These are phyloP conservation scores for Tylopilus sp. DNA, from an alignment of 768 basidiomycete species.

Conservation along the genomic window DNA sequence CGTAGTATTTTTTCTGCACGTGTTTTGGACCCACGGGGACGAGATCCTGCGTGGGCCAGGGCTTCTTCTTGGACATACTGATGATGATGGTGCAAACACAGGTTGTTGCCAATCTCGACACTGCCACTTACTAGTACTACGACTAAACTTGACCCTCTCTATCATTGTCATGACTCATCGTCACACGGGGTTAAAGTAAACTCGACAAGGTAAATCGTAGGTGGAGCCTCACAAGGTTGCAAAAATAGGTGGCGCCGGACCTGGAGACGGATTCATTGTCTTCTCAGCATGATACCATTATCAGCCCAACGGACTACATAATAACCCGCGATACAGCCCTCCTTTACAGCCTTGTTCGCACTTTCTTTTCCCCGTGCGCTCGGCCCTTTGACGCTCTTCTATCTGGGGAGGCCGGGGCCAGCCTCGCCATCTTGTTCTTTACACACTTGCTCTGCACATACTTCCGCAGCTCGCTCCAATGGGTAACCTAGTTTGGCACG, in stretches of 20 bases:
- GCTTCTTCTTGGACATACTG: slow-evolving; percentile 34
- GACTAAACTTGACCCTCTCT: too few species aligned
- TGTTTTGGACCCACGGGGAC: slow-evolving; percentile 55
- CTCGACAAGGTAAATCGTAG: background rate
- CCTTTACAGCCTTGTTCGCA: background rate
- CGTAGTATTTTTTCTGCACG: slow-evolving; percentile 33
- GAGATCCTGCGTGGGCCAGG: slow-evolving; percentile 43
- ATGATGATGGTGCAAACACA: background rate
- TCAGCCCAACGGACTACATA: background rate
- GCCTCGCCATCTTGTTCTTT: slow-evolving; percentile 11
- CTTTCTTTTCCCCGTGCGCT: slow-evolving; percentile 19
- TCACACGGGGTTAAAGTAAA: too few species aligned
- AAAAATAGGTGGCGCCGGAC: background rate
- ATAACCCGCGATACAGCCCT: background rate
- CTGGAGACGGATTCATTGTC: background rate
- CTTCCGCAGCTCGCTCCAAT: slow-evolving; percentile 35
- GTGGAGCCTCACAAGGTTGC: background rate
- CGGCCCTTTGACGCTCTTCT: slow-evolving; percentile 27
- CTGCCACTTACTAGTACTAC: slow-evolving; percentile 4
- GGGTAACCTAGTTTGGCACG: slow-evolving; percentile 83
- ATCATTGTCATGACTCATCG: too few species aligned
- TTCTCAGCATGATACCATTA: background rate
- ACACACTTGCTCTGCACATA: background rate
- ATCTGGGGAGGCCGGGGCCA: slow-evolving; percentile 6
- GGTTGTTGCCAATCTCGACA: background rate